These are phyloP conservation scores for Pachyrhizus erosus DNA, from an alignment of 306 rosid species.

Conservation along the genomic window DNA sequence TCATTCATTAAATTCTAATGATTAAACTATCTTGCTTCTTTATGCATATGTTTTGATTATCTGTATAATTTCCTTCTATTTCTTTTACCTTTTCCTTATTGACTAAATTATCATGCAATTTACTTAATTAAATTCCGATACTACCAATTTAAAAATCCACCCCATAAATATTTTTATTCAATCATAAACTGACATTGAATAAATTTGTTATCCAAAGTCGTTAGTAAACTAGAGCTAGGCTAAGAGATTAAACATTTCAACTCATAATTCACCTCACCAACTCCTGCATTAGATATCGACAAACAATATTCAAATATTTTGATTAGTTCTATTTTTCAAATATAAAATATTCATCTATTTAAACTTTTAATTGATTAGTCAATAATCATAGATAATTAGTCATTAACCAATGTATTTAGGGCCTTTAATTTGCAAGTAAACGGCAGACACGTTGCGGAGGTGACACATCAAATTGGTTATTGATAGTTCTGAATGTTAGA, in stretches of 20 bases:
- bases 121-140: background rate
- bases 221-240: background rate
- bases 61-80: background rate
- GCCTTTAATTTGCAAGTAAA: background rate
- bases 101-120: background rate
- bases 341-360: background rate
- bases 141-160: background rate
- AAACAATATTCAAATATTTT: background rate
- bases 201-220: background rate
- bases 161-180: background rate
- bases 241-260: background rate
- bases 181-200: background rate
- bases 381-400: background rate
- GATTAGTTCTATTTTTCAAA: background rate
- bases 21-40: background rate
- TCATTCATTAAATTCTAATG: too few species aligned
- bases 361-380: background rate
- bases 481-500: background rate
- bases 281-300: background rate
- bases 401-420: background rate
- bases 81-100: background rate
- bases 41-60: background rate
- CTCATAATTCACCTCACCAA: background rate
- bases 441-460: background rate
- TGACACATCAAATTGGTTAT: background rate